Base-by-base conservation (phyloP, 2,329 filamentous ascomycete genomes). In the Thielaviopsis populi region DNA sequence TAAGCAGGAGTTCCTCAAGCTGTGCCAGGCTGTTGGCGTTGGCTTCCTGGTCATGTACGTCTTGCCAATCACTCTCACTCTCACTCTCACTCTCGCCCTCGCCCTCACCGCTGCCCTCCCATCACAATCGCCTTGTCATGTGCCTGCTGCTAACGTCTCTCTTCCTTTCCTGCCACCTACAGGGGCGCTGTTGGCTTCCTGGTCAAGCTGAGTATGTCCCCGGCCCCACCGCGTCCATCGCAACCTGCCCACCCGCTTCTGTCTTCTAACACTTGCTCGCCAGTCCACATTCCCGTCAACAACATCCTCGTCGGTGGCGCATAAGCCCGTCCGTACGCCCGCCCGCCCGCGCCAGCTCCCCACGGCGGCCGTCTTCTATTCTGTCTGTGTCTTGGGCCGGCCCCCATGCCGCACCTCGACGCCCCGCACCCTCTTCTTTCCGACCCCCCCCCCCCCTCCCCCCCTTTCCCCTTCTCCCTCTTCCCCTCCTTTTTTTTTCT, bases 251-350 rank as follows among this genome's bases (percentile, higher is more conserved):
- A 2, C 46, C 46, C 4, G 22, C 30, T 10, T 10, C 15, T 5
- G 17, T 1, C 15, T 64, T 33, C 65, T 66, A 65, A 65, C 56
- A 3, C 13, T 4, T n/a, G 1, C 22, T 13, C 4, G 50, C 2
- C 19, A 85, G 82, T 87, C 68, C 84, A 87, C 73, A 85, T 87
- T 59, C 84, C 84, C 67, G 80, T 87, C 68, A 87, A 87, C 79
- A 83, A 86, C 73, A 83, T 86, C 66, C 79, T 87, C 65, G 84
- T 87, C 68, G 83, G 83, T 66, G 83, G 81, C 73, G 83, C 83
- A 72, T 86, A 81, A 76, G 37, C 24, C 27, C 27, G 24, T 54
- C 13, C n/a, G 5, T 53, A 27, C 22, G 15, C 8, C 19, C 43
- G 2, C 43, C 17, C 43, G 3, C 48, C 13, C 48, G 19, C 19